phyloP scores from a whole-genome alignment of 208 protist genomes.

The Leishmania gerbilli region DNA sequence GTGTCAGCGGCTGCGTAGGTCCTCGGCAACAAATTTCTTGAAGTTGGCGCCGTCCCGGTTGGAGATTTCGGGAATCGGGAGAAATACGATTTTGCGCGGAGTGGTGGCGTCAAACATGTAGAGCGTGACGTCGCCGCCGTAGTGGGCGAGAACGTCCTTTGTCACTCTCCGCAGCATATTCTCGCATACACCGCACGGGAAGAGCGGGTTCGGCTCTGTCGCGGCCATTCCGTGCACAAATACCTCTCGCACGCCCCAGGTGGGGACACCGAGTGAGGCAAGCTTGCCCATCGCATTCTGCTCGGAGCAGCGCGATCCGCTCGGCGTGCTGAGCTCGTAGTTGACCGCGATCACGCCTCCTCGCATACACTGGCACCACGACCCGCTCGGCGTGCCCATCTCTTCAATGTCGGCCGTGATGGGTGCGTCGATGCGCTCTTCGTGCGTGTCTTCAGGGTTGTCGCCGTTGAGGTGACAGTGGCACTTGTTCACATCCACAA shows the following conservation, averaged over 20 bases:
- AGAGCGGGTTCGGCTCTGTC: conserved; percentile 86
- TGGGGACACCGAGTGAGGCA: conserved; percentile 74
- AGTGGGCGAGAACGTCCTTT: conserved; percentile 65
- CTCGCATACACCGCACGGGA: conserved; percentile 91
- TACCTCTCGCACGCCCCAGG: conserved; percentile 79
- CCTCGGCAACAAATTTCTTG: conserved; percentile 73
- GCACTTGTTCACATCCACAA: conserved; percentile 71
- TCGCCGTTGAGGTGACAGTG: conserved; percentile 42
- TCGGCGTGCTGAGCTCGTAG: conserved; percentile 91
- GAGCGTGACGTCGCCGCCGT: conserved; percentile 77
- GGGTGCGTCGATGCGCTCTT: conserved; percentile 20
- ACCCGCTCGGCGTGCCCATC: conserved; percentile 43
- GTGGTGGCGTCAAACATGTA: conserved; percentile 90
- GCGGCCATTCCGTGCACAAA: conserved; percentile 82
- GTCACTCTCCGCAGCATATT: conserved; percentile 89
- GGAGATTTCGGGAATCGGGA: conserved; percentile 85
- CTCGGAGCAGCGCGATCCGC: conserved; percentile 88
- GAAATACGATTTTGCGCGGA: conserved; percentile 77
- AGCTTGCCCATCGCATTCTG: conserved; percentile 90
- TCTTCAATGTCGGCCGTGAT: conserved; percentile 18
- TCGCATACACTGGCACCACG: conserved; percentile 81
- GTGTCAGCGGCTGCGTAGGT: conserved; percentile 40
- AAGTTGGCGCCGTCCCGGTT: conserved; percentile 72
- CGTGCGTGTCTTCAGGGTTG: conserved; percentile 11
- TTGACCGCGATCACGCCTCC: conserved; percentile 80